Base-by-base conservation (phyloP, 768 basidiomycete genomes). In the Kondoa subrosea region DNA sequence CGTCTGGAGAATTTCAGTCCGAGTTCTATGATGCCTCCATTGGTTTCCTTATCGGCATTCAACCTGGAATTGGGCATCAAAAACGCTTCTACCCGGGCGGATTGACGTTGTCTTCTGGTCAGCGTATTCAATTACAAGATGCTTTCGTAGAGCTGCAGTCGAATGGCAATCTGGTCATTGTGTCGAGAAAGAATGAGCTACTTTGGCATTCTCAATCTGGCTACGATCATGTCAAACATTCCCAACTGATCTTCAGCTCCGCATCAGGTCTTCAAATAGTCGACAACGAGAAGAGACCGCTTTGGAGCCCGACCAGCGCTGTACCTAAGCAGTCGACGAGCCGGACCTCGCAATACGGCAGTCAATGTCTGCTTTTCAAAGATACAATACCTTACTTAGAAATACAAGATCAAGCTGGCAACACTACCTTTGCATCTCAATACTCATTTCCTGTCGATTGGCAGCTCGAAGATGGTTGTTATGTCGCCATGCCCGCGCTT, bases 1-100 rank as follows among this genome's bases (percentile, higher is more conserved):
- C 67, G 29, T 57, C 30, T 58, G 70, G 69, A 26, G 64, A 71
- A 14, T 40, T 73, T 25, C 74, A 75, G 56, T 31, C 64, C 21
- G 74, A 72, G 0, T 75, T 75, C 40, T 67, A 73, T 32, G 67
- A 71, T 26, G 74, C 72, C 15, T 68, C 70, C 34, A 69, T 70
- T 26, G 64, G 69, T 40, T 75, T 65, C 66, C 63, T 75, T 29
- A 74, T 74, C 60, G 74, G 74, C n/a, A 69, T 73, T 32, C 70
- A 71, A 40, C 69, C 71, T 17, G 72, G 72, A 16, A 61, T 66
- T 14, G 69, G 73, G n/a, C 65, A 68, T n/a, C 66, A 67, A 34
- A 16, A 72, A n/a, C 62, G 66, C 34, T 75, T 72, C 63, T 70
- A 71, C 66, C 67, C 61, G 2, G 70, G 69, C 2, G 56, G 69